These are phyloP conservation scores for Paramecium bursaria DNA, from an alignment of 73 alveolate species.

Conservation along the genomic window DNA sequence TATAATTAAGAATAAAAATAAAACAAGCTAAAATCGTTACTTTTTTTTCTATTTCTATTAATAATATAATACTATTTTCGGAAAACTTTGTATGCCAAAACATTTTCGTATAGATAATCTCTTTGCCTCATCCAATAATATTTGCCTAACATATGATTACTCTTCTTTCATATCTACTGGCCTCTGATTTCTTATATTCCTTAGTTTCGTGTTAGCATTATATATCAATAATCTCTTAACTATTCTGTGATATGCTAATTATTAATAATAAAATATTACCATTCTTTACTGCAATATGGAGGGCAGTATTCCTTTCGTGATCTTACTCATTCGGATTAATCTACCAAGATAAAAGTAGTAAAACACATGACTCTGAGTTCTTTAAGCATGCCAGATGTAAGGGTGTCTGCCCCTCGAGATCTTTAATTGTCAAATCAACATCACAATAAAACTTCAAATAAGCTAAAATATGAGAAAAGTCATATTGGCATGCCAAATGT, in stretches of 20 bases:
- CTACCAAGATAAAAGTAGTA: constrained; percentile 79
- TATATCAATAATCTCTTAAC: constrained; percentile 6
- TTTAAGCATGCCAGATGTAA: constrained; percentile 87
- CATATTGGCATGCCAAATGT: constrained; percentile 88
- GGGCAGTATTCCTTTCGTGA: constrained; percentile 85
- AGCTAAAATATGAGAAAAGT: constrained; percentile 78
- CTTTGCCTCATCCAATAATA: too few species aligned
- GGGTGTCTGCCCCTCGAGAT: constrained; percentile 77
- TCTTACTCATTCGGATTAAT: constrained; percentile 75
- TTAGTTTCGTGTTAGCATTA: constrained; percentile 27
- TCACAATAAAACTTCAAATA: constrained; percentile 73
- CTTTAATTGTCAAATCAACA: constrained; percentile 72
- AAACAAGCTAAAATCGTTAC: too few species aligned
- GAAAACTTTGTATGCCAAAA: too few species aligned
- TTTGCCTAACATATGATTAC: too few species aligned
- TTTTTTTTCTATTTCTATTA: too few species aligned
- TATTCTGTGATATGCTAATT: constrained; percentile 5
- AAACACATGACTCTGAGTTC: constrained; percentile 79
- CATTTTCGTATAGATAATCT: too few species aligned
- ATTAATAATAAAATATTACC: too few species aligned
- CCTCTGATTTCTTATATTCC: neutral
- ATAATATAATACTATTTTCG: too few species aligned
- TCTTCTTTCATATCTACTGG: neutral
- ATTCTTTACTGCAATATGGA: constrained; percentile 80
- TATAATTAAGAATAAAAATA: too few species aligned